phyloP scores from a whole-genome alignment of 768 basidiomycete species.

The Flagelloscypha sp. region DNA sequence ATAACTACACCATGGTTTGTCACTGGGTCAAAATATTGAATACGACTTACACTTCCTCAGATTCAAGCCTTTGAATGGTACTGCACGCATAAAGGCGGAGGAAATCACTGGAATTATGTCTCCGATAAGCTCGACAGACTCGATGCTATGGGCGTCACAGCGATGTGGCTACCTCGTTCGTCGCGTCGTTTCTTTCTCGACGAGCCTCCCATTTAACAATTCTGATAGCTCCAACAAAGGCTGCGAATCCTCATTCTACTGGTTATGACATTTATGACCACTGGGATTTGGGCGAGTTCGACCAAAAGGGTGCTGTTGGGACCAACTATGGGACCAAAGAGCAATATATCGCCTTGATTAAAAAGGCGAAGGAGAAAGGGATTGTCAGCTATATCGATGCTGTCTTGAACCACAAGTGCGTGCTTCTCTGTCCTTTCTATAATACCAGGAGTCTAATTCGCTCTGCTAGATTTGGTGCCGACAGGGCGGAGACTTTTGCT shows the following conservation, averaged over 20 bases:
- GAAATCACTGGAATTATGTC: conserved; percentile 17
- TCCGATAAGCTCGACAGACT: conserved; percentile 10
- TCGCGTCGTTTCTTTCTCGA: neutral
- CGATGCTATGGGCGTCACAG: conserved; percentile 14
- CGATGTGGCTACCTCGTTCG: conserved; percentile 20
- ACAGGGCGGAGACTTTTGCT: conserved; percentile 46
- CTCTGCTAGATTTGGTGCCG: conserved; percentile 47
- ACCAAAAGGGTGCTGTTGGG: conserved; percentile 41
- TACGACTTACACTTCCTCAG: conserved; percentile 1
- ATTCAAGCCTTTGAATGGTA: conserved; percentile 20
- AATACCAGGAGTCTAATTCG: neutral
- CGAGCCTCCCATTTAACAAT: neutral
- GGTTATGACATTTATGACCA: conserved; percentile 23
- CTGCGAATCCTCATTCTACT: conserved; percentile 15
- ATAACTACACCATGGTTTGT: conserved; percentile 16
- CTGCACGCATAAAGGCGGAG: conserved; percentile 13
- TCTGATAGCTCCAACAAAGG: conserved; percentile 17
- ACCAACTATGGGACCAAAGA: conserved; percentile 70
- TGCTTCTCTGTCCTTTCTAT: conserved; percentile 4
- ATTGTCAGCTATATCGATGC: conserved; percentile 57
- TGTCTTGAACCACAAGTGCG: conserved; percentile 46
- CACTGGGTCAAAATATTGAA: neutral
- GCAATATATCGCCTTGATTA: conserved; percentile 45
- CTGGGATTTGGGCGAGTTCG: conserved; percentile 58
- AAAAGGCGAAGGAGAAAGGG: conserved; percentile 40